phyloP scores from a whole-genome alignment of 2,329 filamentous ascomycete genomes.

The Mariannaea sp. region DNA sequence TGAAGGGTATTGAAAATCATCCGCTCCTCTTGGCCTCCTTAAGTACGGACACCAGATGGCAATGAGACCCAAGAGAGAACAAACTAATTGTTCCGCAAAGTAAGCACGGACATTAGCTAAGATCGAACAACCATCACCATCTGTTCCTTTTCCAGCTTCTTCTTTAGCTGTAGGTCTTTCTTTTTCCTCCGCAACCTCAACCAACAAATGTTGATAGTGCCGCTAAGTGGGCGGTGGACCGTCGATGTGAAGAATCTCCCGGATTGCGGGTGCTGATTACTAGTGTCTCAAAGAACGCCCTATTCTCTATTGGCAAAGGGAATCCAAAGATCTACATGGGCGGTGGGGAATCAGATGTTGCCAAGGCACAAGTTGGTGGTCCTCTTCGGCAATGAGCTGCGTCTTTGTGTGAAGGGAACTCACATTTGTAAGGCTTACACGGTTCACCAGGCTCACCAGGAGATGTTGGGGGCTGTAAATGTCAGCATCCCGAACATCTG shows the following conservation, averaged over 20 bases:
- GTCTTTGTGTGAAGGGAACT: background rate
- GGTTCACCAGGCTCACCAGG: background rate
- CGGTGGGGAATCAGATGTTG: conserved; percentile 2
- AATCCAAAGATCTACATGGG: background rate
- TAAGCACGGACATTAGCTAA: too few species aligned
- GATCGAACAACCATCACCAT: too few species aligned
- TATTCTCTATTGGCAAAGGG: background rate
- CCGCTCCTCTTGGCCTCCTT: too few species aligned
- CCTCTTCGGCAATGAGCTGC: background rate
- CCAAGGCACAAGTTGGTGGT: background rate
- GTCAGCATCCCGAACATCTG: background rate
- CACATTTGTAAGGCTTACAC: background rate
- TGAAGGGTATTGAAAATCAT: too few species aligned
- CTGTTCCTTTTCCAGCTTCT: background rate
- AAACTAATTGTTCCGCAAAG: too few species aligned
- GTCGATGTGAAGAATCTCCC: background rate
- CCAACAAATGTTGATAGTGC: background rate
- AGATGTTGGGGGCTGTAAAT: too few species aligned
- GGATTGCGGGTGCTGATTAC: background rate
- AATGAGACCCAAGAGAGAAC: too few species aligned
- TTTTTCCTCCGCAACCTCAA: background rate
- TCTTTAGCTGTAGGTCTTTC: background rate
- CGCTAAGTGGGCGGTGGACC: background rate
- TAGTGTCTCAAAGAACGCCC: background rate
- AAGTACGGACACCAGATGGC: too few species aligned